A percentile compares a stretch with the other conserved stretches of the same genome.
Conservation (phyloP, 2,329 filamentous ascomycete species). For the Blumeriella jaapii region DNA sequence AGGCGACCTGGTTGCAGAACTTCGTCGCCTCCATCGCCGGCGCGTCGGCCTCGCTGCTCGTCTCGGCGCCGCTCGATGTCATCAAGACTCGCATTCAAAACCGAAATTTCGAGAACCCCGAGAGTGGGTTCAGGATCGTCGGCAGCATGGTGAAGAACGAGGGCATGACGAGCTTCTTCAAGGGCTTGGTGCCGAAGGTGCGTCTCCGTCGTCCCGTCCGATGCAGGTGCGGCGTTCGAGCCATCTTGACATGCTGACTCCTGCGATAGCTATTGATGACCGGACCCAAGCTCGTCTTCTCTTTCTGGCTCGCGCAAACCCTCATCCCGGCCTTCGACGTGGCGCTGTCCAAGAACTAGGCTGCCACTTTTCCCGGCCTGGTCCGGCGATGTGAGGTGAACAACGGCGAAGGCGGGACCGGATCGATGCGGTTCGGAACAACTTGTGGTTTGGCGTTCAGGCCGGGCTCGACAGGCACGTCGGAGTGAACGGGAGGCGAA, state of each 20-base stretch:
- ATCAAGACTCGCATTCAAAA: conserved; percentile 99
- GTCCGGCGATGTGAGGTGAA: conserved; percentile 3
- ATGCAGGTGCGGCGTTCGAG: too few relatives aligned
- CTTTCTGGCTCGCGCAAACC: conserved; percentile 98
- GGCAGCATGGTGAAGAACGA: conserved; percentile 89
- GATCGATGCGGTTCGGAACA: background rate
- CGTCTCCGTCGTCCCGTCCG: conserved; percentile 15
- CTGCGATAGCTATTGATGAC: conserved; percentile 78
- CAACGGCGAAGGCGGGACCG: conserved; percentile 1
- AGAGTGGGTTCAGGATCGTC: conserved; percentile 85
- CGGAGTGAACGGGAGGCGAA: too few relatives aligned
- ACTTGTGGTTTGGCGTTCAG: too few relatives aligned
- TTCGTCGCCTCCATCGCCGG: conserved; percentile 93
- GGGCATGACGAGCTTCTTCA: conserved; percentile 83
- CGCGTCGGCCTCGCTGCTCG: conserved; percentile 86
- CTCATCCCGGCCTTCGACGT: conserved; percentile 86
- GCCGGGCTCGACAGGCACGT: too few relatives aligned
- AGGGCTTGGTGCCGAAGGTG: conserved; percentile 87
- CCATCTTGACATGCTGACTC: too few relatives aligned
- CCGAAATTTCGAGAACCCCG: conserved; percentile 95
- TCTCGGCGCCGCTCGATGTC: conserved; percentile 92
- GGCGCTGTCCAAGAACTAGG: conserved; percentile 24
- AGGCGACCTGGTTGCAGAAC: conserved; percentile 88
- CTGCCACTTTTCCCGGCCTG: background rate
- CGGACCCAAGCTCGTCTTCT: conserved; percentile 96